phyloP scores from a whole-genome alignment of 148 eudicot genomes.

The Bassia scoparia region DNA sequence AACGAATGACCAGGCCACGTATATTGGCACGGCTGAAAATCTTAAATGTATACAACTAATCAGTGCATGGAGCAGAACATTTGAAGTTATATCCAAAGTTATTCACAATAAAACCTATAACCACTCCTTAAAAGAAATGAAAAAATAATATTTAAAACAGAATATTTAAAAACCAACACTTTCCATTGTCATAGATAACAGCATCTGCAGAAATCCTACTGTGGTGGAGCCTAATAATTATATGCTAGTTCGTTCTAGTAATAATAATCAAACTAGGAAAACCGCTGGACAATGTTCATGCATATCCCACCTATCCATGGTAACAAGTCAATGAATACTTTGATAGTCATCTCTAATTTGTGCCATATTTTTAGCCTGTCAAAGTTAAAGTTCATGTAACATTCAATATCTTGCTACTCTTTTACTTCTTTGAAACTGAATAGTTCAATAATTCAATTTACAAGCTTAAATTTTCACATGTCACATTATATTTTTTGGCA shows the following conservation, averaged over 20 bases:
- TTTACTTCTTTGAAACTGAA: not conserved
- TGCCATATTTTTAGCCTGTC: not conserved
- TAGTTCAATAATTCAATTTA: not conserved
- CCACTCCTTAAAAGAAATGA: not conserved
- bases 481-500: not conserved
- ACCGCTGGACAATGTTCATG: not conserved
- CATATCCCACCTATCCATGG: not conserved
- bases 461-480: no score
- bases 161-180: not conserved
- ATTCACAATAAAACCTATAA: not conserved
- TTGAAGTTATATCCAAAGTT: no score
- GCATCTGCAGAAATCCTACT: not conserved
- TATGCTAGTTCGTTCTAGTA: not conserved
- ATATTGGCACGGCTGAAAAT: no score
- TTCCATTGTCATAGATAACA: not conserved
- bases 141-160: not conserved
- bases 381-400: not conserved
- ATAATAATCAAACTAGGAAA: not conserved
- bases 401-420: not conserved
- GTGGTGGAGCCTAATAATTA: not conserved
- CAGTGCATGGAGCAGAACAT: no score
- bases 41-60: no score
- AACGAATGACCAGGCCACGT: no score
- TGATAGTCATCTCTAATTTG: not conserved
- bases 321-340: not conserved